A percentile compares a stretch with the other conserved stretches of the same genome.
phyloP scores from a whole-genome alignment of 108 stramenopile species.

The Cylindrotheca fusiformis region DNA sequence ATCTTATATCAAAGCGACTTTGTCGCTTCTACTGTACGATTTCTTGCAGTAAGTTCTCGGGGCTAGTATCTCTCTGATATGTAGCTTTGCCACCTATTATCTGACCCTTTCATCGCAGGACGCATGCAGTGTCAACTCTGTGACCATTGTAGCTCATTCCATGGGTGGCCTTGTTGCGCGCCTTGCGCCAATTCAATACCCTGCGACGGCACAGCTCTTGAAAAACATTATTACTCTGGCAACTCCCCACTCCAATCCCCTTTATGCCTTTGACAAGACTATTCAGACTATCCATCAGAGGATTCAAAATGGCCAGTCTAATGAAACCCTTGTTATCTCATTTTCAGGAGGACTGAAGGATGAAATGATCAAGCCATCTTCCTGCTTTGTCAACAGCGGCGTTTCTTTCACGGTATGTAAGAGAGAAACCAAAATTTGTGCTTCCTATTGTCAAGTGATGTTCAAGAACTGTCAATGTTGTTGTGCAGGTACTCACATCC shows the following conservation, averaged over 20 bases:
- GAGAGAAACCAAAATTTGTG: too few species aligned
- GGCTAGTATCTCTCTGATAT: too few species aligned
- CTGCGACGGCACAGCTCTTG: conserved; percentile 3
- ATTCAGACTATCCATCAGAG: conserved; percentile 35
- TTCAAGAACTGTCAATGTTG: conserved; percentile 31
- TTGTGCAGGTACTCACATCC: conserved; percentile 5
- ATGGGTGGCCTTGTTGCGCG: conserved; percentile 71
- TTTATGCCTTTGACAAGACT: conserved; percentile 62
- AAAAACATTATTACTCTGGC: conserved; percentile 61
- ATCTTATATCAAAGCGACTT: conserved; percentile 57
- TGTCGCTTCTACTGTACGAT: conserved; percentile 41
- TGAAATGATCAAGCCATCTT: conserved; percentile 72
- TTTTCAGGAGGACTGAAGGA: conserved; percentile 76
- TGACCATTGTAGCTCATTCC: conserved; percentile 74
- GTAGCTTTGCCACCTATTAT: neutral
- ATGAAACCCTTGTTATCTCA: conserved; percentile 36
- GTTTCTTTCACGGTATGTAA: too few species aligned
- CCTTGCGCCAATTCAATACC: conserved; percentile 24
- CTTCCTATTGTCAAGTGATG: conserved; percentile 70
- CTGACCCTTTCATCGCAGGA: neutral
- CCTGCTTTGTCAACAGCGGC: conserved; percentile 31
- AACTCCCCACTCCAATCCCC: conserved; percentile 52
- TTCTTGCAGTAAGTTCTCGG: too few species aligned
- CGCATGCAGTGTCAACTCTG: conserved; percentile 11
- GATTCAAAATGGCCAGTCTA: conserved; percentile 13